Base-by-base conservation (phyloP, 306 rosid genomes). In the Phaseolus lunatus region DNA sequence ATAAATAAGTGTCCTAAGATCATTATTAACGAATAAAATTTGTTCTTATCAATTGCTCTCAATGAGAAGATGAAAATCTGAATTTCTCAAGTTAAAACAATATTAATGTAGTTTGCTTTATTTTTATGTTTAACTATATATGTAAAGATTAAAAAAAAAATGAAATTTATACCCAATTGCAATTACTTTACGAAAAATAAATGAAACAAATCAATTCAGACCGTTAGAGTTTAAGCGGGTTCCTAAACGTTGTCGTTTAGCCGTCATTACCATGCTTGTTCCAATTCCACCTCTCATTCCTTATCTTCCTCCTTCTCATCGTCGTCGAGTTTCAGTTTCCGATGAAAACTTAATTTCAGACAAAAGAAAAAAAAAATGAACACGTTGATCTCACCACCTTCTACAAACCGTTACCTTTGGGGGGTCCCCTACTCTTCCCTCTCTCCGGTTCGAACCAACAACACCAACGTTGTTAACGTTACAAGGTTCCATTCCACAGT, bases 351-450 rank as follows among this genome's bases (percentile, higher is more conserved):
- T 27, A 14, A 49, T 27, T 75, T 72, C 57, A 11, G 1, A 57
- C 7, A 41, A 47, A 72, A 39, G 20, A 47, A 72, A 8, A 29
- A 27, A 6, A 59, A 58, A 7, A 89, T 92, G 97, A 87, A 86
- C 88, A 78, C 85, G 19, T 67, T 89, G 22, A 82, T 84, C 24
- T 79, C 91, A n/a, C 78, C 87, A 2, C 67, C 82, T 71, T 81
- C 88, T 67, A 48, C 85, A 73, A 88, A 78, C 69, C 69, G 57
- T 75, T 74, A 78, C 27, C 73, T 84, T 54, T 75, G 77, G 27
- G 78, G 82, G 59, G 78, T 83, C 63, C 77, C 56, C 18, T 79
- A 76, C 69, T 74, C 69, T 31, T 77, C 81, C 15, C 1, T 67
- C 54, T 73, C 83, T 48, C 68, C 61, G 1, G 11, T 67, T 11